Evolutionary conservation across 225 moss, liverwort and hornwort genomes (phyloP), one percentile per base, ranked within the genome.

Genomic region (Bryoerythrophyllum caledonicum): DNA sequence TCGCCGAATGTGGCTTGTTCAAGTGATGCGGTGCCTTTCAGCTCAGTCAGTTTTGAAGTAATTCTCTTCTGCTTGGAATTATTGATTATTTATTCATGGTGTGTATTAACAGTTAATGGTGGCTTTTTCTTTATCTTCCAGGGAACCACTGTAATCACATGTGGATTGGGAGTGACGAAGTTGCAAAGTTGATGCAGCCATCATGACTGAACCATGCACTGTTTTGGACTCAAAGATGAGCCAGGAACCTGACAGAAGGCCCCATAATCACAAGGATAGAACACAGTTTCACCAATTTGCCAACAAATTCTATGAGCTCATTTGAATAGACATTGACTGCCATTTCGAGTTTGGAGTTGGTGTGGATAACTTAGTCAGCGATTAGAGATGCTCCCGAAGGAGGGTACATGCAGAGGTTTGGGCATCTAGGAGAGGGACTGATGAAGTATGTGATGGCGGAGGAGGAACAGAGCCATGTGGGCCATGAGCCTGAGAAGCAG

Each of bases 361-460:
- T 25, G 56, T 57, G 63, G 64, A 16, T 25, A 48, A 32, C 72
- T 40, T 67, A 28, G 27, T 43, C 54, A 68, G 59, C 20, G 52
- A 60, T 27, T 35, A 72, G 74, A 60, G 38, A 84, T 87, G 87
- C 60, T 60, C 30, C 26, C 60, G n/a, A 69, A 61, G 63, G 19
- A n/a, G n/a, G n/a, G 54, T 6, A 58, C 21, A 16, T 21, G 68
- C 30, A 77, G 40, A 38, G 65, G 67, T 74, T 17, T 77, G n/a
- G 54, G 52, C 56, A 12, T 76, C 4, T 81, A 76, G 67, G 55
- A 38, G 61, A 74, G 54, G 70, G 68, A 56, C 87, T 72, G 48
- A 95, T 95, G 96, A 93, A 93, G 90, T 87, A 96, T 90, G 93
- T 86, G 82, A 96, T 96, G 96, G 96, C 90, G 65, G 91, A 93